These are phyloP conservation scores for Aotearoamyces nothofagi DNA, from an alignment of 2,329 filamentous ascomycete species.

Conservation along the genomic window DNA sequence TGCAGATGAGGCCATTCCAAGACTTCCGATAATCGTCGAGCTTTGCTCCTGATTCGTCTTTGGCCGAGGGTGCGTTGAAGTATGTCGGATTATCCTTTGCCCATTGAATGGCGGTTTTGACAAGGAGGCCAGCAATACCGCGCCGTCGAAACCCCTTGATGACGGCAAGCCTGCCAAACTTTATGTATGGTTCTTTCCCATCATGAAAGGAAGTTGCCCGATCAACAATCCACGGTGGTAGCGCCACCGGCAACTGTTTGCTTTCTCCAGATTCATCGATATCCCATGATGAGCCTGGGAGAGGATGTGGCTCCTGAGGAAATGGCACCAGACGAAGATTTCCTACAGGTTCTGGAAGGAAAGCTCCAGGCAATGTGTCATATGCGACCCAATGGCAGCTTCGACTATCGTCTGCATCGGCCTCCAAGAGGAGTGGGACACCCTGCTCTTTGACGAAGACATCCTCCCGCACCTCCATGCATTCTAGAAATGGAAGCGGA, in stretches of 20 bases:
- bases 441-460: slow-evolving; percentile 48
- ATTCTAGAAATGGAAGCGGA: slow-evolving; percentile 43
- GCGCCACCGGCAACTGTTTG: background rate
- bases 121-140: slow-evolving; percentile 48
- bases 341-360: slow-evolving; percentile 42
- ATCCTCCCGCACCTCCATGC: slow-evolving; percentile 43
- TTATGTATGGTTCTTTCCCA: slow-evolving; percentile 61
- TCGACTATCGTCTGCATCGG: slow-evolving; percentile 65
- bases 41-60: slow-evolving; percentile 11
- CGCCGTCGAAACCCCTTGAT: slow-evolving; percentile 47
- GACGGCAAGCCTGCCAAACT: slow-evolving; percentile 66
- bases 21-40: slow-evolving; percentile 29
- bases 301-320: slow-evolving; percentile 53
- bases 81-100: slow-evolving; percentile 41
- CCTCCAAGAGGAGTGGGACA: slow-evolving; percentile 50
- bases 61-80: slow-evolving; percentile 27
- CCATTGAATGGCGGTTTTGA: slow-evolving; percentile 55
- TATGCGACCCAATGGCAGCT: slow-evolving; percentile 86
- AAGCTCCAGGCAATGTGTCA: slow-evolving; percentile 22
- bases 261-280: slow-evolving; percentile 2
- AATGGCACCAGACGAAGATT: slow-evolving; percentile 72
- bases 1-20: slow-evolving; percentile 64
- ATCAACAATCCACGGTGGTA: slow-evolving; percentile 10
- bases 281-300: slow-evolving; percentile 21
- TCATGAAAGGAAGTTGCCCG: slow-evolving; percentile 35